phyloP scores from a whole-genome alignment of 225 moss, liverwort and hornwort species.

The Pseudisothecium myosuroides region DNA sequence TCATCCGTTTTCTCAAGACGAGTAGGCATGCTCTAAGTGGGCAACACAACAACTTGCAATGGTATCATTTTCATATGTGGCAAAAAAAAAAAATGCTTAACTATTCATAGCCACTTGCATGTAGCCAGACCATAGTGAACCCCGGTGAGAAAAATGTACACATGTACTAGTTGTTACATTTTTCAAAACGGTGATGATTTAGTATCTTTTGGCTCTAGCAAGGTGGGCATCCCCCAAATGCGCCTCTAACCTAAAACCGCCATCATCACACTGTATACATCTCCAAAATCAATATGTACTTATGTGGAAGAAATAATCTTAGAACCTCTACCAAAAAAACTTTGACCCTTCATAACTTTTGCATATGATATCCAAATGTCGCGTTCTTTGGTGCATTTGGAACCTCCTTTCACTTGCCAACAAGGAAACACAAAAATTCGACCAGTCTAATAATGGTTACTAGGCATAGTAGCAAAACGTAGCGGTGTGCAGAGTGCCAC shows the following conservation, averaged over 20 bases:
- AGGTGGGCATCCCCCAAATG: too few relatives aligned
- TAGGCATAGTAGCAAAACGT: not conserved
- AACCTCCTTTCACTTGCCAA: not conserved
- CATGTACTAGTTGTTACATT: too few relatives aligned
- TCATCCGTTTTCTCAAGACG: too few relatives aligned
- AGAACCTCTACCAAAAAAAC: not conserved
- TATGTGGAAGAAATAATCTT: too few relatives aligned
- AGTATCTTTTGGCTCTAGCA: too few relatives aligned
- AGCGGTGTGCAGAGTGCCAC: not conserved
- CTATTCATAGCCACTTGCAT: not conserved
- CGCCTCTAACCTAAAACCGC: too few relatives aligned
- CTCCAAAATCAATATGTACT: not conserved
- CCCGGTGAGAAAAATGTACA: accelerated
- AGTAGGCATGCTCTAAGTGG: too few relatives aligned
- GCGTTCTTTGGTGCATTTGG: accelerated
- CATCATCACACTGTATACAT: too few relatives aligned
- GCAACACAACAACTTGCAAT: not conserved
- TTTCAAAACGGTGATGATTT: too few relatives aligned
- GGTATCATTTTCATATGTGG: not conserved
- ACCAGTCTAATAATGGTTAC: too few relatives aligned
- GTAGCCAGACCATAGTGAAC: accelerated
- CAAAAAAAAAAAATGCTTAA: not conserved
- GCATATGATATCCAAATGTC: not conserved
- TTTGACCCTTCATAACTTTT: not conserved
- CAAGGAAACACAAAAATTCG: not conserved